phyloP scores from a whole-genome alignment of 441 rosid genomes.

The Bocquillonia castaneifolia region DNA sequence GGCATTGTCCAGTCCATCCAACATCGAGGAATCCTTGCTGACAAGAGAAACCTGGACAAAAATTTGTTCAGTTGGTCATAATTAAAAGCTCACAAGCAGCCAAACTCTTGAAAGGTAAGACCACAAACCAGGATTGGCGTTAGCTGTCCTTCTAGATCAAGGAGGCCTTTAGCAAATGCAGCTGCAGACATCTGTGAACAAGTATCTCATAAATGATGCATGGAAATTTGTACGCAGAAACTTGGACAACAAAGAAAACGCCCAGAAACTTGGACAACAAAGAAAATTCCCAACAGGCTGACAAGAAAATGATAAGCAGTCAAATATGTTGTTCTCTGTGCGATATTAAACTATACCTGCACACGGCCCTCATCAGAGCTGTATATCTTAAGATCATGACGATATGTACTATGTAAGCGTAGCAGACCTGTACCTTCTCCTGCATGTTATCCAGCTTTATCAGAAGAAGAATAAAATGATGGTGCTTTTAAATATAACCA shows the following conservation, averaged over 20 bases:
- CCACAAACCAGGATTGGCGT: slow-evolving; percentile 91
- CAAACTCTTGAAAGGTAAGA: slow-evolving; percentile 17
- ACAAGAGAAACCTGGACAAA: slow-evolving; percentile 89
- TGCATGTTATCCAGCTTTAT: slow-evolving; percentile 32
- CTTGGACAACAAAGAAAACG: slow-evolving; percentile 14
- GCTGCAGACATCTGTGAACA: slow-evolving; percentile 97
- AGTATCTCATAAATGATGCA: slow-evolving; percentile 18
- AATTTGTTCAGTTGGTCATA: slow-evolving; percentile 22
- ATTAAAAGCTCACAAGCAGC: slow-evolving; percentile 20
- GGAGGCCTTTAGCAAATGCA: slow-evolving; percentile 99
- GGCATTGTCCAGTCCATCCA: slow-evolving; percentile 99
- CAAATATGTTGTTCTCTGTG: not conserved
- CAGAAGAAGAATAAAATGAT: slow-evolving; percentile 21
- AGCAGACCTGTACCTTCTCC: slow-evolving; percentile 99
- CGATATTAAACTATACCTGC: slow-evolving; percentile 53
- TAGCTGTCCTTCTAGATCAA: slow-evolving; percentile 97
- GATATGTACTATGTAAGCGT: slow-evolving; percentile 99
- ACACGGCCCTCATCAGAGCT: slow-evolving; percentile 99
- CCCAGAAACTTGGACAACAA: slow-evolving; percentile 9
- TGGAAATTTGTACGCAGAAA: slow-evolving; percentile 6
- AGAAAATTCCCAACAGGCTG: slow-evolving; percentile 16
- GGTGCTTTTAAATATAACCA: not conserved
- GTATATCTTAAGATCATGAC: slow-evolving; percentile 99
- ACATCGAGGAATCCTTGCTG: slow-evolving; percentile 99
- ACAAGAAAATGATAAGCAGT: slow-evolving; percentile 10